These are phyloP conservation scores for Neonectria hederae DNA, from an alignment of 2,329 filamentous ascomycete species.

Conservation along the genomic window DNA sequence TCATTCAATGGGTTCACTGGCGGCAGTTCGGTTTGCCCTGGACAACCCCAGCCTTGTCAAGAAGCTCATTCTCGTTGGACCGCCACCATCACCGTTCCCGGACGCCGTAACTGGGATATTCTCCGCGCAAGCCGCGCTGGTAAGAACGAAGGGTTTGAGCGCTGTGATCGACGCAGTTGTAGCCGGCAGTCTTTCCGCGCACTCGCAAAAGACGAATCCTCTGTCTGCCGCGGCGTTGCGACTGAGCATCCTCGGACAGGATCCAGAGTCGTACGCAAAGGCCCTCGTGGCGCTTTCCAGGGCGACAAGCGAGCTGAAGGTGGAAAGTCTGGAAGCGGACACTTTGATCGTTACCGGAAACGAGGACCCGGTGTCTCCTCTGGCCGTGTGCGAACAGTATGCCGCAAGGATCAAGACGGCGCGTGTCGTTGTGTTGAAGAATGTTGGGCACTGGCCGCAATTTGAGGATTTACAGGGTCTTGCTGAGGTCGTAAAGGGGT, in stretches of 20 bases:
- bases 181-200: constrained; percentile 22
- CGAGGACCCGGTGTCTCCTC: constrained; percentile 55
- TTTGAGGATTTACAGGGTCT: constrained; percentile 56
- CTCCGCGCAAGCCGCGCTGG: constrained; percentile 49
- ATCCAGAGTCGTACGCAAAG: constrained; percentile 65
- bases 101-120: constrained; percentile 44
- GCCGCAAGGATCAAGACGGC: constrained; percentile 39
- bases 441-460: constrained; percentile 60
- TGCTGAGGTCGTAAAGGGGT: constrained; percentile 32
- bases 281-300: constrained; percentile 59
- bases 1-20: constrained; percentile 61
- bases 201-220: constrained; percentile 43
- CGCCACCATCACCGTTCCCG: constrained; percentile 56
- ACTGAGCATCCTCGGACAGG: constrained; percentile 56
- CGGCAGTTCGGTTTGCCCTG: constrained; percentile 55
- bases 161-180: constrained; percentile 52
- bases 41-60: constrained; percentile 51
- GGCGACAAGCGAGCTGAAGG: constrained; percentile 45
- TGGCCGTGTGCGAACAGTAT: constrained; percentile 47
- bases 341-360: constrained; percentile 56
- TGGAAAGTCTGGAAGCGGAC: constrained; percentile 45
- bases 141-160: constrained; percentile 55
- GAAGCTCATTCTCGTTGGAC: constrained; percentile 59
- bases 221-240: constrained; percentile 54
- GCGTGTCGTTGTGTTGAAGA: constrained; percentile 48